Evolutionary conservation across 768 basidiomycete genomes (phyloP).

Genomic region (Dacryopinax spathularia): DNA sequence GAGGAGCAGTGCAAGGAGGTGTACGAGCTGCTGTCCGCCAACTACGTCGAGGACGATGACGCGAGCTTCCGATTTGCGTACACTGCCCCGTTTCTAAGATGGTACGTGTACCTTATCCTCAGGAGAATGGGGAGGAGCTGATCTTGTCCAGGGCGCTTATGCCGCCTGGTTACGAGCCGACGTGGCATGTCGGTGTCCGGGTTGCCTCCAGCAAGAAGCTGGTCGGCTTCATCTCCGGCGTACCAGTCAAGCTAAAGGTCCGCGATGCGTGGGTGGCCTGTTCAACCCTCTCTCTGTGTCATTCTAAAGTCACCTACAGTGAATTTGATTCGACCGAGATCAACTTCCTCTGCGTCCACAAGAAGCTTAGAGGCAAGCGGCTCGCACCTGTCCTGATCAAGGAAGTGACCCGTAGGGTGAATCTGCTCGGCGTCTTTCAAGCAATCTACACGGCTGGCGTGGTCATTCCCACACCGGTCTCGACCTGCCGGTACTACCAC

Average conservation of each 20-base stretch:
- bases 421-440: slow-evolving; percentile 84
- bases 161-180: slow-evolving; percentile 81
- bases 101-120: slow-evolving; percentile 33
- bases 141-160: slow-evolving; percentile 60
- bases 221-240: slow-evolving; percentile 90
- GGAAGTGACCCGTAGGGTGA: slow-evolving; percentile 85
- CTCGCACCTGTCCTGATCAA: slow-evolving; percentile 93
- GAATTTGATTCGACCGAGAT: slow-evolving; percentile 69
- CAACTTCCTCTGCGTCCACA: slow-evolving; percentile 95
- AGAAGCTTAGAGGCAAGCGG: slow-evolving; percentile 90
- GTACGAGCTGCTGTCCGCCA: slow-evolving; percentile 74
- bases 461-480: slow-evolving; percentile 83
- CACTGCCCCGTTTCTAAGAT: slow-evolving; percentile 81
- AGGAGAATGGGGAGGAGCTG: no score
- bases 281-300: not conserved
- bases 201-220: slow-evolving; percentile 82
- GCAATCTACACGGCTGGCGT: slow-evolving; percentile 94
- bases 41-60: slow-evolving; percentile 94
- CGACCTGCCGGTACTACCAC: slow-evolving; percentile 73
- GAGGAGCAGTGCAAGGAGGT: slow-evolving; percentile 67
- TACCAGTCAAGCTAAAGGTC: slow-evolving; percentile 75
- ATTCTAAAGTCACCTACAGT: slow-evolving; percentile 26
- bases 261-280: slow-evolving; percentile 51
- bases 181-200: slow-evolving; percentile 94
- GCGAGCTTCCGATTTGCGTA: slow-evolving; percentile 97